Conservation (phyloP, 768 basidiomycete species). For the Heimioporus sp. region DNA sequence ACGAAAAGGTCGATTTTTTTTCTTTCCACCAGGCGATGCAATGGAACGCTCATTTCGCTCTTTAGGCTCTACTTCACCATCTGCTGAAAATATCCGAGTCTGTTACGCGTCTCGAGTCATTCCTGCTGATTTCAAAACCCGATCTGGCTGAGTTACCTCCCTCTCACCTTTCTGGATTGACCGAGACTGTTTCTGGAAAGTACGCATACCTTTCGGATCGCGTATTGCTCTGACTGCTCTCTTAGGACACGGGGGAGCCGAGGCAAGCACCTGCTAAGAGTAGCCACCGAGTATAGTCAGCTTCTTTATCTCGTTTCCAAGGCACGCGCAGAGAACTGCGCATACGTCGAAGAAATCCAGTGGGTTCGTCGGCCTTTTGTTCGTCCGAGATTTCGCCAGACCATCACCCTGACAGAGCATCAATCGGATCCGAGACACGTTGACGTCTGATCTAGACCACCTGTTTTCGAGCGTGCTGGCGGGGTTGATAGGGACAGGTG, state of each 20-base stretch:
- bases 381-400: conserved; percentile 7
- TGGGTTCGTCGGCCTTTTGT: conserved; percentile 57
- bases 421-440: conserved; percentile 76
- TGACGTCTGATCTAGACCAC: conserved; percentile 85
- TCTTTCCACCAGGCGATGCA: neutral
- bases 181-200: conserved; percentile 38
- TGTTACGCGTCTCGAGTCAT: conserved; percentile 80
- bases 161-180: conserved; percentile 24
- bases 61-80: conserved; percentile 77
- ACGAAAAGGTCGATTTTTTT: conserved; percentile 62
- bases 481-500: conserved; percentile 46
- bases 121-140: conserved; percentile 65
- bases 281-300: conserved; percentile 90
- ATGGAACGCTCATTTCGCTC: conserved; percentile 1
- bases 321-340: conserved; percentile 72
- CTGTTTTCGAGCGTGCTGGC: conserved; percentile 66
- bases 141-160: conserved; percentile 31
- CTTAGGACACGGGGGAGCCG: conserved; percentile 57
- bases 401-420: conserved; percentile 57
- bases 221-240: conserved; percentile 4
- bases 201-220: conserved; percentile 6
- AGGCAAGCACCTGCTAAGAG: conserved; percentile 78
- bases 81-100: conserved; percentile 93
- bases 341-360: conserved; percentile 79
- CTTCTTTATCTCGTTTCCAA: conserved; percentile 87